A percentile compares a stretch with the other conserved stretches of the same genome.
phyloP scores from a whole-genome alignment of 352 stramenopile genomes.

The Halophytophthora polymorphica region DNA sequence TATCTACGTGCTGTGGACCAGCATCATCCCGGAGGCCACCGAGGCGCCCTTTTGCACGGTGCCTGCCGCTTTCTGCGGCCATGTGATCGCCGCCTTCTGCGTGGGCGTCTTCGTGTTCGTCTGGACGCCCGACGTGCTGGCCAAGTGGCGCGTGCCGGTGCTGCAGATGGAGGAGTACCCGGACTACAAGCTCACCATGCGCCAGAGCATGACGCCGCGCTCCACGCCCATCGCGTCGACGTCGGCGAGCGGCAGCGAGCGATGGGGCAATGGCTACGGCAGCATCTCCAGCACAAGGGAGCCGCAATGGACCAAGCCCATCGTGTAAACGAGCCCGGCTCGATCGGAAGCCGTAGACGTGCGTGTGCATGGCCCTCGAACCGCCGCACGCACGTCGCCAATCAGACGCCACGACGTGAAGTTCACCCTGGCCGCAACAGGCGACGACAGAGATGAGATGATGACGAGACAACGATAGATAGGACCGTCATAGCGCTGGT shows the following conservation, averaged over 20 bases:
- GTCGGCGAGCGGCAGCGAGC: slow-evolving; percentile 17
- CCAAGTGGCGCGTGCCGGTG: slow-evolving; percentile 65
- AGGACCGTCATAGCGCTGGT: no score
- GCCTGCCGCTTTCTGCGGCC: slow-evolving; percentile 64
- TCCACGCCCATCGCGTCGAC: slow-evolving; percentile 52
- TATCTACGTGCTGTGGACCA: slow-evolving; percentile 75
- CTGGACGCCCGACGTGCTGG: slow-evolving; percentile 79
- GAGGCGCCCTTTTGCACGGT: slow-evolving; percentile 55
- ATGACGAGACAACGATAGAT: no score
- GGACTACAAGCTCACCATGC: slow-evolving; percentile 76
- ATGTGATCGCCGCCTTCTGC: slow-evolving; percentile 80
- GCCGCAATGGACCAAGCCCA: slow-evolving; percentile 25
- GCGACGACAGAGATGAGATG: no score
- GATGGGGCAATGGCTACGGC: slow-evolving; percentile 32
- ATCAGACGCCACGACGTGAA: no score
- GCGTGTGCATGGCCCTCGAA: not conserved
- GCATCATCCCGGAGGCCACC: slow-evolving; percentile 49
- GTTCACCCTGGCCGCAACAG: no score
- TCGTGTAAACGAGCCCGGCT: slow-evolving; percentile 21
- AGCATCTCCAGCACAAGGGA: slow-evolving; percentile 29
- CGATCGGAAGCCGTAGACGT: not conserved
- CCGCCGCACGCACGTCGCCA: not conserved
- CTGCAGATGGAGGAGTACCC: slow-evolving; percentile 71
- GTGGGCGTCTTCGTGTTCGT: slow-evolving; percentile 81
- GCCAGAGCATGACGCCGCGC: slow-evolving; percentile 69